Evolutionary conservation across 2,329 filamentous ascomycete genomes (phyloP), one percentile per base, ranked within the genome.

Genomic region (Sphaerulina populicola): DNA sequence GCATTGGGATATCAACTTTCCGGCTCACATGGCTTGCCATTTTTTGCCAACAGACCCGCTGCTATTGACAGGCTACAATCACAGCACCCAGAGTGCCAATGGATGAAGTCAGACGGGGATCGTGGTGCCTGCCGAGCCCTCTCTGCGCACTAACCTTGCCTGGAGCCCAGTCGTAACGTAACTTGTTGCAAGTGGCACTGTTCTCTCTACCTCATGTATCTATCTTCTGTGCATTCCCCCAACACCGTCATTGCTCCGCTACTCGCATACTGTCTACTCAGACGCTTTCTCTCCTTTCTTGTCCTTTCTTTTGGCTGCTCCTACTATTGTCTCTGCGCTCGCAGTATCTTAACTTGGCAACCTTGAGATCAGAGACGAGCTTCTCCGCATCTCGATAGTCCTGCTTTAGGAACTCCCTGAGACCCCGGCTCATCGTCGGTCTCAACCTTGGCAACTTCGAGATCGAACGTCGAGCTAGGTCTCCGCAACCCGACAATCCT

Each of bases 91-190:
- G n/a, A 35, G 12, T 15, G 29, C 44, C 30, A 52, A 31, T 52
- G 44, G 49, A 36, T 18, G 37, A 15, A 21, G 18, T 21, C 14
- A 14, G 29, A 47, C 41, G 49, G 33, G 43, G 31, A 36, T 37
- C 43, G 42, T 42, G 23, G 37, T 43, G 42, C 49, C 38, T 51
- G 35, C 23, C 49, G 39, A 18, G 51, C 41, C 41, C 23, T 46
- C 18, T 49, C 31, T 49, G 47, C 50, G 47, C 35, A 21, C 47
- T 41, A 55, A 51, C 48, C 52, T 29, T 29, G 39, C 40, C 14
- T 21, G 18, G 44, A 44, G 38, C 15, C 23, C 39, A 47, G 40
- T 56, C 50, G 50, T 56, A 51, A 47, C 50, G 50, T 56, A 51
- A 47, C 50, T 49, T 44, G 51, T 56, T 50, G 54, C 40, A 51